Evolutionary conservation across 257 asterid species (phyloP).

Genomic region (Ehretia macrophylla): DNA sequence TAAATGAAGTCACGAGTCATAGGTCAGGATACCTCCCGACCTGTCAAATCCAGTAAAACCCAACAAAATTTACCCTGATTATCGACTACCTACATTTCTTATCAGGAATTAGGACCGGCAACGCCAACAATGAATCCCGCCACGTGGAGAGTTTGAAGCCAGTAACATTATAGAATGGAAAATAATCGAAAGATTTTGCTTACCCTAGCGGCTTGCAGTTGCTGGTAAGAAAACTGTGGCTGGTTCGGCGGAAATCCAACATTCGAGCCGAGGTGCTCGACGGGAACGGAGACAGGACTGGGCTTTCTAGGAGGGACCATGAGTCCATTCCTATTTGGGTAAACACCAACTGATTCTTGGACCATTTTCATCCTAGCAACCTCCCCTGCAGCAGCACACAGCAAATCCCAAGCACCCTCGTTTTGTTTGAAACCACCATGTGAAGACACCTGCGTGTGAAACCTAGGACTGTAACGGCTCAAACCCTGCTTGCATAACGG

Average conservation of each 20-base stretch:
- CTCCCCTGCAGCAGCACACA: constrained; percentile 56
- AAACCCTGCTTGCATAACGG: constrained; percentile 44
- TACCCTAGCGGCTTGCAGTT: constrained; percentile 9
- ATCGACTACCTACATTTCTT: too few species aligned
- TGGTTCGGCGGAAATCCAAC: constrained; percentile 2
- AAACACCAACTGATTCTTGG: constrained; percentile 39
- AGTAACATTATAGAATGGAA: not conserved
- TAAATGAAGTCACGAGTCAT: too few species aligned
- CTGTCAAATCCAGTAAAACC: too few species aligned
- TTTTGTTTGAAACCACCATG: constrained; percentile 27
- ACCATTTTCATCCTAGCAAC: constrained; percentile 48
- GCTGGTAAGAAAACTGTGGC: constrained; percentile 34
- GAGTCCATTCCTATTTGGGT: constrained; percentile 11
- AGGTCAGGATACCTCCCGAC: too few species aligned
- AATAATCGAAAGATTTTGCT: not conserved
- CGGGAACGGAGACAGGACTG: constrained; percentile 16
- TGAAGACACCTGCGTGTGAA: constrained; percentile 38
- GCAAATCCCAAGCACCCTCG: constrained; percentile 34
- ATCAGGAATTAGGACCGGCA: too few species aligned
- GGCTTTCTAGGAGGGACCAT: constrained; percentile 21
- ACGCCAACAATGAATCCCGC: too few species aligned
- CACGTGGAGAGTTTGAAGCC: not conserved
- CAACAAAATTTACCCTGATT: too few species aligned
- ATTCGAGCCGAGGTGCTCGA: constrained; percentile 3
- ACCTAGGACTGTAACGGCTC: constrained; percentile 38